A percentile compares a stretch with the other conserved stretches of the same genome.
phyloP scores from a whole-genome alignment of 2,329 filamentous ascomycete species.

The Fusarium sp. region DNA sequence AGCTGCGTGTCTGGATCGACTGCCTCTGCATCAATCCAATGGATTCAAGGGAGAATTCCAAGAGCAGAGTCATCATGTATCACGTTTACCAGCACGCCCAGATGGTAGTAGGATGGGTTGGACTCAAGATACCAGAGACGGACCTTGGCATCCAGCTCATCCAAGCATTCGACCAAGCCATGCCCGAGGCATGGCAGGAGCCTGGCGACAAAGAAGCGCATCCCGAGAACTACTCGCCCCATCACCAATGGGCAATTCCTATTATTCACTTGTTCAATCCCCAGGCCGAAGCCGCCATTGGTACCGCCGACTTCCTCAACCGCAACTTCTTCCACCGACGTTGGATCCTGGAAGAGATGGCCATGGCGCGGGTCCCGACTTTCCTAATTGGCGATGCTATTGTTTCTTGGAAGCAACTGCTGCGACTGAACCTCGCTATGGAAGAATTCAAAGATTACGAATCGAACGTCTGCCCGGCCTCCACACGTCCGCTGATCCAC shows the following conservation, averaged over 20 bases:
- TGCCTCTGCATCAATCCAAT: conserved; percentile 50
- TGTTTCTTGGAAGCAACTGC: conserved; percentile 55
- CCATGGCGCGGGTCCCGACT: conserved; percentile 51
- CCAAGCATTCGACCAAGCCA: conserved; percentile 49
- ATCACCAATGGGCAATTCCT: conserved; percentile 50
- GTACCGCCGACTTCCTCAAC: conserved; percentile 49
- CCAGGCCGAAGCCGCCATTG: conserved; percentile 43
- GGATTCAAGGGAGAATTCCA: conserved; percentile 49
- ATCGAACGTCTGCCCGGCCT: conserved; percentile 50
- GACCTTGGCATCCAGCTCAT: conserved; percentile 48
- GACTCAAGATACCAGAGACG: conserved; percentile 49
- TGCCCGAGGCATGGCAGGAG: conserved; percentile 53
- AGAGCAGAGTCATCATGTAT: conserved; percentile 49
- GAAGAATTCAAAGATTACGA: conserved; percentile 55
- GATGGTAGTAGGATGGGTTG: conserved; percentile 54
- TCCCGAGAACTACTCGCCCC: conserved; percentile 54
- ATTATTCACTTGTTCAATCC: conserved; percentile 47
- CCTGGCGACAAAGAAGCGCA: conserved; percentile 52
- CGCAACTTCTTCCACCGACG: conserved; percentile 54
- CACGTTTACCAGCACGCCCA: conserved; percentile 51
- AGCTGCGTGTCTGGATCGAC: conserved; percentile 53
- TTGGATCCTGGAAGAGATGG: conserved; percentile 57
- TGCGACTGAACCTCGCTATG: conserved; percentile 53
- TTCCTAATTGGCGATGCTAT: conserved; percentile 55
- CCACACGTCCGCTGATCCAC: conserved; percentile 15